phyloP scores from a whole-genome alignment of 805 yeast genomes.

The Lipomyces yamadae region DNA sequence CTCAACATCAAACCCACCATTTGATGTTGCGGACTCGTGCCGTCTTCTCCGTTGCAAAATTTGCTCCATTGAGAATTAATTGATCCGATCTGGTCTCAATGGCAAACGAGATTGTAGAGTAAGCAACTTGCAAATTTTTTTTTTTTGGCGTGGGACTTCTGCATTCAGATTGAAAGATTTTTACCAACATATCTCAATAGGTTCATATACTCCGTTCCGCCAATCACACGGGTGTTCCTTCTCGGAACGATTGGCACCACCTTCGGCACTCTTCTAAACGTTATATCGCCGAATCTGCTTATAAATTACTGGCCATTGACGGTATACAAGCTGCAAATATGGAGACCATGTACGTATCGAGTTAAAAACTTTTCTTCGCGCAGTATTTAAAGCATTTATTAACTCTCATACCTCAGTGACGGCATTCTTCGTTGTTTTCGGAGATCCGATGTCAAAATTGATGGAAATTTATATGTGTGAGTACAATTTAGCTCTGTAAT shows the following conservation, averaged over 20 bases:
- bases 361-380: not conserved
- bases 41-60: not conserved
- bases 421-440: slow-evolving; percentile 35
- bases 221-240: slow-evolving; percentile 35
- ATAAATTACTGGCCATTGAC: slow-evolving; percentile 37
- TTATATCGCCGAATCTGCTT: slow-evolving; percentile 25
- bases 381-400: not conserved
- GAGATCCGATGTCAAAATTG: slow-evolving; percentile 38
- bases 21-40: not conserved
- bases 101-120: slow-evolving; percentile 36
- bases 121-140: not conserved
- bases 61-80: not conserved
- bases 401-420: slow-evolving; percentile 22
- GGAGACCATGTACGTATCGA: slow-evolving; percentile 35
- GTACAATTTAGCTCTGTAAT: not conserved
- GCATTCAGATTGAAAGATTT: not conserved
- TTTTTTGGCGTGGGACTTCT: not conserved
- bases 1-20: not conserved
- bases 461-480: slow-evolving; percentile 40
- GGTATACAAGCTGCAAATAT: slow-evolving; percentile 24
- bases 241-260: slow-evolving; percentile 36
- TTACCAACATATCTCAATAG: slow-evolving; percentile 12
- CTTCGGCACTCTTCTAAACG: slow-evolving; percentile 33
- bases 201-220: slow-evolving; percentile 35
- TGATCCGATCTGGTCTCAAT: slow-evolving; percentile 6